Base-by-base conservation (phyloP, 2,329 filamentous ascomycete species). In the Blastomyces silverae region DNA sequence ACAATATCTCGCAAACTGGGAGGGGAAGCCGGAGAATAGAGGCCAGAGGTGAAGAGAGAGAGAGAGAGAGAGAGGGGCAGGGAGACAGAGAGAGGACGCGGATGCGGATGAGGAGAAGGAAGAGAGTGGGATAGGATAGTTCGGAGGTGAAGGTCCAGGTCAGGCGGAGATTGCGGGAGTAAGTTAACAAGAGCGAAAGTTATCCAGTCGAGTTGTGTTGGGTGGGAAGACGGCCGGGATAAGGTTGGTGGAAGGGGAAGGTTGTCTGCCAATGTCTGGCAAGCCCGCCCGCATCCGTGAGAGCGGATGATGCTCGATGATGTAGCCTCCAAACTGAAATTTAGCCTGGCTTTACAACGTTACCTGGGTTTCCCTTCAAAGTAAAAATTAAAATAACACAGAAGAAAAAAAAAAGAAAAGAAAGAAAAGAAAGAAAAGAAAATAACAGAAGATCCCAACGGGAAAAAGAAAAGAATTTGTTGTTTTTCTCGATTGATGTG, bases 61-160 rank as follows among this genome's bases (percentile, higher is more conserved):
- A n/a, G n/a, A 10, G 31, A 64, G 48, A 20, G 25, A 15, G 39
- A 28, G 34, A n/a, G n/a, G n/a, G n/a, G n/a, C n/a, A n/a, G n/a
- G n/a, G n/a, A n/a, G n/a, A n/a, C n/a, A n/a, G n/a, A 31, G 17
- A n/a, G 20, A 48, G 46, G 7, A 48, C 17, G 3, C 17, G 39
- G 42, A 55, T 3, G 28, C 28, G 2, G 64, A 53, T 39, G 60
- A 65, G 37, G 63, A 65, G 42, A 64, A 66, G n/a, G n/a, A 63
- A 64, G 64, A 65, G 55, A 62, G n/a, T 60, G 60, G 52, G 62
- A 48, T 15, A 6, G 44, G 17, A 15, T 20, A 48, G 44, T 48
- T 34, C 31, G 31, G 31, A 34, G 31, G 31, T 5, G 6, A 7
- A 34, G 31, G 31, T 7, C 31, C 31, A 34, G 31, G 31, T 34